Evolutionary conservation across 2,329 filamentous ascomycete species (phyloP).

Genomic region (Sordariomycetes sp.): DNA sequence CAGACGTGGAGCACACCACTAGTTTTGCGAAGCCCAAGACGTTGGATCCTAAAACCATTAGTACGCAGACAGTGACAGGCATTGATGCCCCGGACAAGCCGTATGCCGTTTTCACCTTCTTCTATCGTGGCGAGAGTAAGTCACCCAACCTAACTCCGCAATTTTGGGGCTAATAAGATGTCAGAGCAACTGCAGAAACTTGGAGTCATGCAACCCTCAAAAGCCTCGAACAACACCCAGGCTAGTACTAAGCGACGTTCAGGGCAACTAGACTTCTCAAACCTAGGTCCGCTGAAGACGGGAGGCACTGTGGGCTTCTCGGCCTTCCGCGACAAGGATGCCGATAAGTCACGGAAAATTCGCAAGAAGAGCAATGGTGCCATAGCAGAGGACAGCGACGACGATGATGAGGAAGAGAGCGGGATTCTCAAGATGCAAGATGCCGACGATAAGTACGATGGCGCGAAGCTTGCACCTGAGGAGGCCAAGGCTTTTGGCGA

Average conservation of each 20-base stretch:
- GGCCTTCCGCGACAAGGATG: slow-evolving; percentile 67
- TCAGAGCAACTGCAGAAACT: slow-evolving; percentile 92
- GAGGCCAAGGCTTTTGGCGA: slow-evolving; percentile 66
- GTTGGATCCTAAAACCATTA: slow-evolving; percentile 92
- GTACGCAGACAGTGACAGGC: slow-evolving; percentile 97
- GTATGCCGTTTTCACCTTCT: slow-evolving; percentile 94
- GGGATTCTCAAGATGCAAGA: slow-evolving; percentile 52
- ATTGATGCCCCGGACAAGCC: slow-evolving; percentile 94
- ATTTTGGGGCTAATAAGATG: slow-evolving; percentile 9
- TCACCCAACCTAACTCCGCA: slow-evolving; percentile 14
- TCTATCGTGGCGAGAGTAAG: slow-evolving; percentile 92
- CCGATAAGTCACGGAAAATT: slow-evolving; percentile 44
- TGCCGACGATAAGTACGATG: slow-evolving; percentile 8
- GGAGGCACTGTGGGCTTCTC: slow-evolving; percentile 87
- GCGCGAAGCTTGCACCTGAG: slow-evolving; percentile 53
- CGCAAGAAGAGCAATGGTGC: slow-evolving; percentile 57
- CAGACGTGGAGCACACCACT: slow-evolving; percentile 90
- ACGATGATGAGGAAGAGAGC: slow-evolving; percentile 62
- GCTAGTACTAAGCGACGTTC: slow-evolving; percentile 68
- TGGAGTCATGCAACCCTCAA: slow-evolving; percentile 67
- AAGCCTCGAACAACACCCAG: slow-evolving; percentile 52
- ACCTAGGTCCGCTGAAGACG: slow-evolving; percentile 72
- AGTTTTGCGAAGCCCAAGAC: slow-evolving; percentile 97
- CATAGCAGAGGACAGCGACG: slow-evolving; percentile 66
- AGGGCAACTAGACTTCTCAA: slow-evolving; percentile 75